Evolutionary conservation across 1,284 basidiomycete species (phyloP), one percentile per base, ranked within the genome.

Genomic region (Cryptococcus sp.): DNA sequence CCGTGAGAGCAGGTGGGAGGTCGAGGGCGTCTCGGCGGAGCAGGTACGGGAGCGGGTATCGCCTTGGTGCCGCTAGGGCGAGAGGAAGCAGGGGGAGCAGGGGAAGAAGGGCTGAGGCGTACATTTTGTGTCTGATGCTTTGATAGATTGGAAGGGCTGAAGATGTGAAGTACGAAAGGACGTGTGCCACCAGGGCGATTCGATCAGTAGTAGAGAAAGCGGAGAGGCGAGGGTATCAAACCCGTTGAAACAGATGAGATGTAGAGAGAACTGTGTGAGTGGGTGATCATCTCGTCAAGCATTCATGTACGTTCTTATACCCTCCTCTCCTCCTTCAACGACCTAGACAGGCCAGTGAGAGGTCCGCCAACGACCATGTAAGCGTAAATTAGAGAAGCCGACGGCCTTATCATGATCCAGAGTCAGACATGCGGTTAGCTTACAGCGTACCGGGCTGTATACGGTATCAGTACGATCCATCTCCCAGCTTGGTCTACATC

Each of bases 201-300:
- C 42, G n/a, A 45, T 45, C 10, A 45, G 31, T 35, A 35, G 8
- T 35, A 25, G 25, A 6, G 25, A 25, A 25, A 25, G 31, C 15
- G 16, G 42, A 45, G n/a, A 22, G 22, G 42, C 3, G 16, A 45
- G 42, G 42, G 16, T 45, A 22, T 45, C 42, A 45, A 45, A 45
- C 42, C 42, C 42, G 22, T n/a, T n/a, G n/a, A n/a, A n/a, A n/a
- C n/a, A n/a, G n/a, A n/a, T 35, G 31, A 2, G 31, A 10, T 35
- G 31, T 10, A 31, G 22, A 59, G 42, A 40, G 51, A 49, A 22
- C 51, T 51, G 13, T n/a, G 51, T 51, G 19, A 58, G 38, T 20
- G 50, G 47, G 8, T 53, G 44, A 20, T 15, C 40, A 17, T 19
- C 42, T 45, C 47, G 47, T 49, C 56, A 38, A 46, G 52, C 52